These are phyloP conservation scores for Otatea glauca DNA, from an alignment of 176 grass and related monocot genomes.

Conservation along the genomic window DNA sequence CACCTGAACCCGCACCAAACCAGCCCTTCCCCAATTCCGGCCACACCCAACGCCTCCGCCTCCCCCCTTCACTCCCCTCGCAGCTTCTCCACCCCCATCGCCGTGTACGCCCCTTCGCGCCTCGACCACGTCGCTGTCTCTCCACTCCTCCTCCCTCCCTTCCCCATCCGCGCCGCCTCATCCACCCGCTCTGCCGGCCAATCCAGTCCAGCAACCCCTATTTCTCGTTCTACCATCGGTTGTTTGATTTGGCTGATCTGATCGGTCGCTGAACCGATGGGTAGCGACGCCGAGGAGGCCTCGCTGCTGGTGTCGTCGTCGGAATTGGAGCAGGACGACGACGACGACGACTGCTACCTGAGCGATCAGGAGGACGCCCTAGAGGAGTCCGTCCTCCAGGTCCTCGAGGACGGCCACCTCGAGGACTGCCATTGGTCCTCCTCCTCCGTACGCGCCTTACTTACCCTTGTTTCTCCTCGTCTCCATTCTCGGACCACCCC, in stretches of 20 bases:
- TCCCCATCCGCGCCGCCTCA: not conserved
- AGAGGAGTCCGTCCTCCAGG: conserved; percentile 78
- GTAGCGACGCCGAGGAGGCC: conserved; percentile 46
- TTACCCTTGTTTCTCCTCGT: not conserved
- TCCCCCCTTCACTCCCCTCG: conserved; percentile 14
- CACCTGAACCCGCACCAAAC: conserved; percentile 14
- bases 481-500: not conserved
- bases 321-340: conserved; percentile 74
- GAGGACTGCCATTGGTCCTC: conserved; percentile 85
- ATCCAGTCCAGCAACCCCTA: conserved; percentile 38
- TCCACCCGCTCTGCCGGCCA: conserved; percentile 4
- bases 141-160: not conserved
- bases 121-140: not conserved
- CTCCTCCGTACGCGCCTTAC: conserved; percentile 50
- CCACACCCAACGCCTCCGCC: conserved; percentile 33
- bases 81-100: conserved; percentile 14
- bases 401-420: conserved; percentile 63
- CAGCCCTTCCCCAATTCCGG: conserved; percentile 38
- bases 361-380: conserved; percentile 84
- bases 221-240: not conserved
- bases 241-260: conserved; percentile 53
- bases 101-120: not conserved
- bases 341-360: conserved; percentile 77
- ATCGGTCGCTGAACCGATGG: conserved; percentile 45
- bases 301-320: conserved; percentile 45